A percentile compares a stretch with the other conserved stretches of the same genome.
Evolutionary conservation across 2,329 filamentous ascomycete species (phyloP).

Genomic region (Ascomycota sp.): DNA sequence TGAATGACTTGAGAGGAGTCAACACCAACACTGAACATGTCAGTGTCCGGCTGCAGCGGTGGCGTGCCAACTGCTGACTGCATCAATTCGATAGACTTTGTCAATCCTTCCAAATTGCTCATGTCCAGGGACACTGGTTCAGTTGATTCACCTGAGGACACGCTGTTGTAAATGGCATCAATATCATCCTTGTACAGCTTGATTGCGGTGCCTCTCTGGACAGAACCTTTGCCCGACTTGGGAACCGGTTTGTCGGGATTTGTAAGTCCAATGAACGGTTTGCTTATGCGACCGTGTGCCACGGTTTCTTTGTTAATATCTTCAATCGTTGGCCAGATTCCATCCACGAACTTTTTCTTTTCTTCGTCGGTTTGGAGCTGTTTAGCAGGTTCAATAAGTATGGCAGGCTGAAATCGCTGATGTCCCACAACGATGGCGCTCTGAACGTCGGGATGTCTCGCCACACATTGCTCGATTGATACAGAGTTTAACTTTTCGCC

Average conservation of each 20-base stretch:
- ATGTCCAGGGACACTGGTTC: slow-evolving; percentile 4
- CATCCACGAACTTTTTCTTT: slow-evolving; percentile 14
- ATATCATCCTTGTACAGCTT: slow-evolving; percentile 23
- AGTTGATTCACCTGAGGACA: slow-evolving; percentile 1
- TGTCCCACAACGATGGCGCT: slow-evolving; percentile 19
- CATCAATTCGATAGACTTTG: slow-evolving; percentile 6
- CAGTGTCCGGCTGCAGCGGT: slow-evolving; percentile 8
- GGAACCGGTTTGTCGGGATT: slow-evolving; percentile 20
- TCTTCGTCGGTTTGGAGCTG: slow-evolving; percentile 8
- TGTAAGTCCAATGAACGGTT: slow-evolving; percentile 17
- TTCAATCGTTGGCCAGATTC: slow-evolving; percentile 21
- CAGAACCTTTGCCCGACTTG: slow-evolving; percentile 22
- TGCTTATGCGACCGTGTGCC: slow-evolving; percentile 23
- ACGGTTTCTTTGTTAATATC: slow-evolving; percentile 21
- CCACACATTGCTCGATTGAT: slow-evolving; percentile 13
- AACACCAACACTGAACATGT: slow-evolving; percentile 18
- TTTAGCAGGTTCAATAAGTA: slow-evolving; percentile 23
- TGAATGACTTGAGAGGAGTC: slow-evolving; percentile 19
- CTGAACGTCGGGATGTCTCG: slow-evolving; percentile 8
- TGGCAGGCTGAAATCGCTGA: slow-evolving; percentile 22
- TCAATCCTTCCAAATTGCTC: slow-evolving; percentile 6
- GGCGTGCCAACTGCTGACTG: slow-evolving; percentile 3
- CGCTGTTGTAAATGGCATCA: slow-evolving; percentile 17
- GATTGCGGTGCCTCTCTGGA: slow-evolving; percentile 18
- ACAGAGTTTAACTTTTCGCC: slow-evolving; percentile 22